These are phyloP conservation scores for Aspergillus sp. DNA, from an alignment of 2,329 filamentous ascomycete genomes.

Conservation along the genomic window DNA sequence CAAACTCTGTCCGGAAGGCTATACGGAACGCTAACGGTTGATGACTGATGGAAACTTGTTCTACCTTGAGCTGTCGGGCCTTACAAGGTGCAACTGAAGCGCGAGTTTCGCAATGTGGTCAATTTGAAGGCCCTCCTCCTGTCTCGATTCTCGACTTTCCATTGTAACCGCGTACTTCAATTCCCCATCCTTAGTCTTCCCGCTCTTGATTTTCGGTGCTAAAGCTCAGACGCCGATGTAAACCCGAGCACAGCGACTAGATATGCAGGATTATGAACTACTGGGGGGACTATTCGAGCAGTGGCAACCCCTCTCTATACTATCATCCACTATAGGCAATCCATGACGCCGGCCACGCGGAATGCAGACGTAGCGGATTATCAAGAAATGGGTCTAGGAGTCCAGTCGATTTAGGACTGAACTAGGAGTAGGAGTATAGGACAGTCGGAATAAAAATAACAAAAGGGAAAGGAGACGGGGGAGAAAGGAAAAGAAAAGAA, in stretches of 20 bases:
- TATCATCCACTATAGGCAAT: background rate
- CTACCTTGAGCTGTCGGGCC: no score
- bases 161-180: no score
- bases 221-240: background rate
- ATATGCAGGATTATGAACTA: background rate
- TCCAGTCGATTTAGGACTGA: background rate
- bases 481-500: background rate
- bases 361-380: background rate
- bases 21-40: background rate
- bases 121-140: no score
- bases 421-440: no score
- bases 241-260: background rate
- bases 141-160: no score
- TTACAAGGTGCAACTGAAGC: no score
- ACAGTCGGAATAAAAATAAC: no score
- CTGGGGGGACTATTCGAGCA: background rate
- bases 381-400: background rate
- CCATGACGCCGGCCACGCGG: background rate
- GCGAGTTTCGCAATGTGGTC: no score
- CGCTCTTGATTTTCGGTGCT: background rate
- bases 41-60: background rate
- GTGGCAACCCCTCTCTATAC: background rate
- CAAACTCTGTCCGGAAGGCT: background rate
- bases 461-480: no score
- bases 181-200: background rate